Base-by-base conservation (phyloP, 2,329 filamentous ascomycete genomes). In the Penicillium griseofulvum region DNA sequence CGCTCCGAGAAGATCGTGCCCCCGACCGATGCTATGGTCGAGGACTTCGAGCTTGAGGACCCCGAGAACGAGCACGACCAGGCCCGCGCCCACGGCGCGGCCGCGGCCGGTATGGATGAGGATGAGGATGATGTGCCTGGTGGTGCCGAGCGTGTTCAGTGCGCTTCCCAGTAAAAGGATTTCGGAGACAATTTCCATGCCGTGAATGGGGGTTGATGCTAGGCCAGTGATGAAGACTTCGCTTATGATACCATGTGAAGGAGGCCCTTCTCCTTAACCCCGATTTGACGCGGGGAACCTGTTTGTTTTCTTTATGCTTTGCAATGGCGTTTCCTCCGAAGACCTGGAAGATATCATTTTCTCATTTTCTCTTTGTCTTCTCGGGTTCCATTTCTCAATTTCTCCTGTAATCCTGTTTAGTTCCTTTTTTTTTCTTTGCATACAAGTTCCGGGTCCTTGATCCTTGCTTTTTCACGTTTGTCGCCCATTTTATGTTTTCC, bases 11-110 rank as follows among this genome's bases (percentile, higher is more conserved):
- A 89, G 71, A 78, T 82, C 53, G 75, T 83, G 24, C 89, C 91
- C 44, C 91, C 93, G 5, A 67, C 81, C 28, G 92, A 97, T 70
- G 87, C 89, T 31, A 97, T 97, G 91, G 89, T 89, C 19, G 94
- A 99, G 70, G 88, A 90, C 65, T 95, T 87, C 66, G 85, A 89
- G 48, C 83, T 97, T 33, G 91, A 97, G 74, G 89, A 95, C 57
- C 81, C 95, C 39, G 93, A 97, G 67, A 76, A 82, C 68, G 83
- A 88, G 65, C 78, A 83, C 43, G 75, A 80, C 33, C 82, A 84
- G 68, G 82, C 83, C 51, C 82, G 87, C 63, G 88, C 88, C 42
- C 87, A 89, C 62, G 87, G 86, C 56, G 86, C 84, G 60, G 79
- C 80, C 22, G 80, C 52, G 10, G 14, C 43, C 77, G 75, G 52